Evolutionary conservation across 768 basidiomycete species (phyloP).

Genomic region (Leccinum ochraceum): DNA sequence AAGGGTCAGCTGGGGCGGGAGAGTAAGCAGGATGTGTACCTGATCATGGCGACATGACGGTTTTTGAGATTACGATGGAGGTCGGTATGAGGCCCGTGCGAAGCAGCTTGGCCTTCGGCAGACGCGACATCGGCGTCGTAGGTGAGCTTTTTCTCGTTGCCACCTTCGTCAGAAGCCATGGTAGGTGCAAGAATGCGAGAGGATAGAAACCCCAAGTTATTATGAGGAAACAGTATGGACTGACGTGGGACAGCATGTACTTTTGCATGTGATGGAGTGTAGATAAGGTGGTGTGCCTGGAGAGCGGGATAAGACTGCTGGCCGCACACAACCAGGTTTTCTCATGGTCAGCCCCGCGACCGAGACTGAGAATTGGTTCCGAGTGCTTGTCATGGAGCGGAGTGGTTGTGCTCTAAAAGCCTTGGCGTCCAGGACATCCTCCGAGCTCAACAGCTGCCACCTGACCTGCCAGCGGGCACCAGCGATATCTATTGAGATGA

Average conservation of each 20-base stretch:
- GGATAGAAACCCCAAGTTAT: neutral
- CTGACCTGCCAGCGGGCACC: neutral
- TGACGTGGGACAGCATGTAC: neutral
- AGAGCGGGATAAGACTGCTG: neutral
- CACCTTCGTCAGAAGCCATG: constrained; percentile 14
- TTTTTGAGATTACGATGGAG: constrained; percentile 35
- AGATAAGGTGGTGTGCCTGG: neutral
- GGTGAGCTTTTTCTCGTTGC: neutral
- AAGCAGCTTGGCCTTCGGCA: constrained; percentile 9
- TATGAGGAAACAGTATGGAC: neutral
- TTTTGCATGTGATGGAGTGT: neutral
- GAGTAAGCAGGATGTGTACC: constrained; percentile 9
- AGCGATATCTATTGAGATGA: neutral
- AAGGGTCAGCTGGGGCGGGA: neutral
- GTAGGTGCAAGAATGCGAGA: neutral
- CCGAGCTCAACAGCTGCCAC: neutral
- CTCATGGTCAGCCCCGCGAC: neutral
- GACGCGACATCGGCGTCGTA: constrained; percentile 10
- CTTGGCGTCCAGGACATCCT: neutral
- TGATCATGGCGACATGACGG: constrained; percentile 40
- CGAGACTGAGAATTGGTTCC: neutral
- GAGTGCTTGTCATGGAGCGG: neutral
- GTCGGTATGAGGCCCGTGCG: neutral
- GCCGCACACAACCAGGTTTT: neutral
- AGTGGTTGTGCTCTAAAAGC: too few species aligned